These are phyloP conservation scores for Trametes cubensis DNA, from an alignment of 768 basidiomycete species.

Conservation along the genomic window DNA sequence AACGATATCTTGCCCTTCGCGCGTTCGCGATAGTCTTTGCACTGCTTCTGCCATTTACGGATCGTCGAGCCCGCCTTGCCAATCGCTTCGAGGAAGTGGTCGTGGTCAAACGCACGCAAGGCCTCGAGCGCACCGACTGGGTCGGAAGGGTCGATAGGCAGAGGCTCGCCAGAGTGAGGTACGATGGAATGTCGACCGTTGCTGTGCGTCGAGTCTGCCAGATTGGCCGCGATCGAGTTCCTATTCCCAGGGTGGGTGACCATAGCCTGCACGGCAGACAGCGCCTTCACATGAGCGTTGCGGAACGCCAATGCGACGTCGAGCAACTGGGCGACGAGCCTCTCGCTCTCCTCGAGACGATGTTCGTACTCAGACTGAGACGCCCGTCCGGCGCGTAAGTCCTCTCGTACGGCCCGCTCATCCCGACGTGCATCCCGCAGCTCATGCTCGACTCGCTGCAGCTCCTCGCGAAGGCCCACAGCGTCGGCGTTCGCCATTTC, in stretches of 20 bases:
- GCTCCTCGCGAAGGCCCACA: constrained; percentile 69
- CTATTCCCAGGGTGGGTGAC: constrained; percentile 48
- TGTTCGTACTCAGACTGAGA: constrained; percentile 72
- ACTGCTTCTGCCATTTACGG: constrained; percentile 97
- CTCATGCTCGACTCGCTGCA: constrained; percentile 71
- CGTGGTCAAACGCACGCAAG: constrained; percentile 78
- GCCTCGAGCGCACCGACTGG: constrained; percentile 68
- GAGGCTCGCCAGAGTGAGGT: constrained; percentile 59
- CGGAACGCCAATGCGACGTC: constrained; percentile 80
- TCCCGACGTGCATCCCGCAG: constrained; percentile 66
- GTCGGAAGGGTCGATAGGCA: constrained; percentile 79
- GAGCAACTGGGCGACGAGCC: constrained; percentile 79
- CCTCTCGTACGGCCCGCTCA: constrained; percentile 72
- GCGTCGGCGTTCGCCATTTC: constrained; percentile 72
- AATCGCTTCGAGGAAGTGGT: constrained; percentile 82
- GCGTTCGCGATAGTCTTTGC: constrained; percentile 93
- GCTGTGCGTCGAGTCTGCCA: constrained; percentile 55
- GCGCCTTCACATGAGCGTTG: constrained; percentile 72
- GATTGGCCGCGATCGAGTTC: constrained; percentile 39
- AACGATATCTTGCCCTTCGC: constrained; percentile 97
- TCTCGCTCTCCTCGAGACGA: constrained; percentile 61
- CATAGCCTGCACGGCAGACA: constrained; percentile 63
- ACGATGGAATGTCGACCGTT: constrained; percentile 54
- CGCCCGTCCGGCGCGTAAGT: constrained; percentile 67
- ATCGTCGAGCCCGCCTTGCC: constrained; percentile 82